These are phyloP conservation scores for Tricholoma bakamatsutake DNA, from an alignment of 768 basidiomycete genomes.

Conservation along the genomic window DNA sequence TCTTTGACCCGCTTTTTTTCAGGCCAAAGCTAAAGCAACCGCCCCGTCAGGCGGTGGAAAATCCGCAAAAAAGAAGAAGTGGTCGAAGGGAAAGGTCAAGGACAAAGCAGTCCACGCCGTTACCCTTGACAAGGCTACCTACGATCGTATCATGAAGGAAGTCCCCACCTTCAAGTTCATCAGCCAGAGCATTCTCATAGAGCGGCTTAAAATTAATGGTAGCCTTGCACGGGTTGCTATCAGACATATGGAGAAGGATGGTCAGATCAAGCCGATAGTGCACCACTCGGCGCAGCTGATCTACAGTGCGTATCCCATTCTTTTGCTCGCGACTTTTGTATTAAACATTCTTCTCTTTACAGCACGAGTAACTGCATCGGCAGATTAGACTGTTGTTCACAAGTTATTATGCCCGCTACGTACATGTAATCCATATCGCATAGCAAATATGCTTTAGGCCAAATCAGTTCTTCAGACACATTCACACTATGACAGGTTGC, in stretches of 20 bases:
- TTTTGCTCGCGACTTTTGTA: background rate
- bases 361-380: conserved; percentile 45
- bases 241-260: conserved; percentile 88
- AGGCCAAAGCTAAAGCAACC: conserved; percentile 79
- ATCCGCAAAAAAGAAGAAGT: conserved; percentile 99
- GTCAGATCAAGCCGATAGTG: conserved; percentile 91
- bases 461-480: background rate
- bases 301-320: conserved; percentile 68
- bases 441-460: conserved; percentile 27
- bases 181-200: conserved; percentile 96
- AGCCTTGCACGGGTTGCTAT: conserved; percentile 90
- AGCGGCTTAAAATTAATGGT: conserved; percentile 96
- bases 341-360: background rate
- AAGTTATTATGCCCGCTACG: conserved; percentile 19
- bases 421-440: conserved; percentile 29
- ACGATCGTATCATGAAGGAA: conserved; percentile 94
- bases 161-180: conserved; percentile 99
- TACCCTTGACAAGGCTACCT: conserved; percentile 88
- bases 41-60: conserved; percentile 73
- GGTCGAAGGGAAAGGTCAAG: conserved; percentile 99
- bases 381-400: conserved; percentile 34
- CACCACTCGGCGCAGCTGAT: conserved; percentile 93
- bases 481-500: background rate
- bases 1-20: conserved; percentile 16
- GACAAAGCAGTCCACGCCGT: conserved; percentile 99